phyloP scores from a whole-genome alignment of 2,329 filamentous ascomycete species.

The Botrytis cinerea region DNA sequence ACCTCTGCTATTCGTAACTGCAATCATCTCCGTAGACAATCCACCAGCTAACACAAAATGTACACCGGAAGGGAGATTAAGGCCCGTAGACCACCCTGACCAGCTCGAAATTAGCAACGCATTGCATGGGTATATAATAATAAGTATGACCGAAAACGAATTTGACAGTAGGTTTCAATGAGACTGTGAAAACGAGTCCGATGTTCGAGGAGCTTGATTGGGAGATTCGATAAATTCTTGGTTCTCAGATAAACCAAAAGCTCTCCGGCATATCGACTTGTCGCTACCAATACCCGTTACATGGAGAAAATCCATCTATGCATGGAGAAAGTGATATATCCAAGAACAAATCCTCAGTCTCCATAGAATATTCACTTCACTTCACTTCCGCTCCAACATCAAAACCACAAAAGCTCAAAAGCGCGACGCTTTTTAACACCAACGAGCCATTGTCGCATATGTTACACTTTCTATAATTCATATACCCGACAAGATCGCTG shows the following conservation, averaged over 20 bases:
- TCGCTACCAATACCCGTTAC: background rate
- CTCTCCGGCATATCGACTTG: background rate
- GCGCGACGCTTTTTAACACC: background rate
- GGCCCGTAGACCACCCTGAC: constrained; percentile 46
- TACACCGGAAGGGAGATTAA: constrained; percentile 46
- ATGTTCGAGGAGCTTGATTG: constrained; percentile 41
- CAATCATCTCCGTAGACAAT: constrained; percentile 50
- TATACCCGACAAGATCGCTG: background rate
- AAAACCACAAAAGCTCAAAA: background rate
- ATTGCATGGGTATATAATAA: constrained; percentile 48
- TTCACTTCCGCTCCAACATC: background rate
- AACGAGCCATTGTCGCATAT: background rate
- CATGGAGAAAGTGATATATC: background rate
- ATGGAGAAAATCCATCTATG: background rate
- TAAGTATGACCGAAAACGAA: constrained; percentile 51
- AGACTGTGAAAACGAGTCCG: constrained; percentile 41
- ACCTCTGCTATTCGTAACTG: constrained; percentile 45
- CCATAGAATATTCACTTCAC: background rate
- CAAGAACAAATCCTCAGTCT: background rate
- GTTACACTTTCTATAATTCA: background rate
- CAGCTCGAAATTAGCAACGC: constrained; percentile 43
- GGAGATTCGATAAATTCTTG: constrained; percentile 43
- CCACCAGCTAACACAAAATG: constrained; percentile 45
- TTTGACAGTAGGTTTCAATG: constrained; percentile 44
- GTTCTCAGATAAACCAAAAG: constrained; percentile 26